These are phyloP conservation scores for Dicorynia guianensis DNA, from an alignment of 306 rosid species.

Conservation along the genomic window DNA sequence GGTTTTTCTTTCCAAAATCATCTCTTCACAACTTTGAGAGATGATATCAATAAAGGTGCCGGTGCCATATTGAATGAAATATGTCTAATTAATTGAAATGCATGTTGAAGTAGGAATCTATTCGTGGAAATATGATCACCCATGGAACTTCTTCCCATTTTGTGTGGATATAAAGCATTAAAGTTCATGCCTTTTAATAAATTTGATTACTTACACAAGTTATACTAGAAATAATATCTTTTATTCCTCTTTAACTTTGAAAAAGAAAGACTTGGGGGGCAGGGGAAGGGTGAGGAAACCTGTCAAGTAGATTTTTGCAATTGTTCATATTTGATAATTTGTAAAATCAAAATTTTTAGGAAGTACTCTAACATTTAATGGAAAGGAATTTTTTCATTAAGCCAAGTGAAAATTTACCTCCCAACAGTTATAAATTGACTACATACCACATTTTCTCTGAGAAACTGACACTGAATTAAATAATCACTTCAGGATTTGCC, in stretches of 20 bases:
- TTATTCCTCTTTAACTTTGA: no score
- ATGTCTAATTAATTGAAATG: no score
- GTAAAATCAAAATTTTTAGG: conserved; percentile 58
- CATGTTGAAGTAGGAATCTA: neutral
- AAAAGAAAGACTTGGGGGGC: no score
- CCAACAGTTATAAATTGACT: conserved; percentile 7
- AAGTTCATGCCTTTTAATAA: neutral
- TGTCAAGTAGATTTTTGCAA: conserved; percentile 7
- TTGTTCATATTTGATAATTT: conserved; percentile 18
- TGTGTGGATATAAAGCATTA: neutral
- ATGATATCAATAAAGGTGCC: no score
- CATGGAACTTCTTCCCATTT: neutral
- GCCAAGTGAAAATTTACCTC: conserved; percentile 69
- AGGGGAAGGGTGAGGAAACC: no score
- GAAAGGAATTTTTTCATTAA: conserved; percentile 96
- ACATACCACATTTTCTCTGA: conserved; percentile 33
- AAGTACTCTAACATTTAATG: conserved; percentile 89
- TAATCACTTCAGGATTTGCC: conserved; percentile 80
- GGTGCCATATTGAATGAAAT: no score
- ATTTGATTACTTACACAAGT: no score
- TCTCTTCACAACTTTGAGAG: no score
- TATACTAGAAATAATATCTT: no score
- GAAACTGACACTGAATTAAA: conserved; percentile 35
- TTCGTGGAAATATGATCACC: neutral
- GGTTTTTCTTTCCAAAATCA: no score